These are phyloP conservation scores for Diaporthe destruens DNA, from an alignment of 2,329 filamentous ascomycete species.

Conservation along the genomic window DNA sequence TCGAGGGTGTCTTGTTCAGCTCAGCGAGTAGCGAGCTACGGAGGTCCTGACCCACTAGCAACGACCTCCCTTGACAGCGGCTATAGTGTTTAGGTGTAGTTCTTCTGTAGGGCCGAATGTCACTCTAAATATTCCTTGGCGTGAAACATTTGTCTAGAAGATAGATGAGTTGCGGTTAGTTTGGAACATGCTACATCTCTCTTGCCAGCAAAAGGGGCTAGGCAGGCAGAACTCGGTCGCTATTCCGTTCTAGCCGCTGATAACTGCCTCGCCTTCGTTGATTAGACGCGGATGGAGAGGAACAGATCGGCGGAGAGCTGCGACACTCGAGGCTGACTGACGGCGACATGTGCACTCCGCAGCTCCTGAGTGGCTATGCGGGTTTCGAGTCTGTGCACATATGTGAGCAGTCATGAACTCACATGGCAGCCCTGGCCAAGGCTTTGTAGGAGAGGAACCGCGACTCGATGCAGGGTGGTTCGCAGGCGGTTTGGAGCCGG, in stretches of 20 bases:
- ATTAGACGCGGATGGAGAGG: not conserved
- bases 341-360: not conserved
- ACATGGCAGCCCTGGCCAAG: not conserved
- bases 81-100: not conserved
- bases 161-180: not conserved
- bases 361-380: not conserved
- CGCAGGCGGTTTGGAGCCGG: not conserved
- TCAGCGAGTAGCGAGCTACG: not conserved
- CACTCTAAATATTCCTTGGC: not conserved
- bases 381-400: constrained; percentile 8
- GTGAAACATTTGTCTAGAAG: constrained; percentile 11
- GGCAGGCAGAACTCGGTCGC: not conserved
- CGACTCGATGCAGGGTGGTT: not conserved
- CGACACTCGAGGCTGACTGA: constrained; percentile 19
- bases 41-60: constrained; percentile 5
- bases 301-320: constrained; percentile 24
- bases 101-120: not conserved
- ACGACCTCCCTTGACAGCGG: constrained; percentile 3
- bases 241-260: not conserved
- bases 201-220: constrained; percentile 2
- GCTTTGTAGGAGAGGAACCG: not conserved
- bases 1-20: not conserved
- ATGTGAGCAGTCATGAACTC: constrained; percentile 11
- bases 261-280: not conserved
- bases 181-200: constrained; percentile 19